Evolutionary conservation across 2,329 filamentous ascomycete species (phyloP).

Genomic region (Sphaerulina vaccinii): DNA sequence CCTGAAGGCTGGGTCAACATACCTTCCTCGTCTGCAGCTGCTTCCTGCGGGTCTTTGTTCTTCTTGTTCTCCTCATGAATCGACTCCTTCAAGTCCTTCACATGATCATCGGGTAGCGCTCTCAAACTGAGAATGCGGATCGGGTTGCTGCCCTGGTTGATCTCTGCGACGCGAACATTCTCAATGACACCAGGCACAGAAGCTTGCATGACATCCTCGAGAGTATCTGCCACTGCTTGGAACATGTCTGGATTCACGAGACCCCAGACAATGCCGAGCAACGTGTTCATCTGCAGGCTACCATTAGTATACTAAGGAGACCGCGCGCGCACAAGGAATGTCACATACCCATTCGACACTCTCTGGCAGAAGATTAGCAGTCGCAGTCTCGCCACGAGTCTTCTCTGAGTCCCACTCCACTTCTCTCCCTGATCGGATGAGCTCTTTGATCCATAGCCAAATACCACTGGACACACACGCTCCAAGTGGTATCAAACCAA

Average conservation of each 20-base stretch:
- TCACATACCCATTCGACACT: constrained; percentile 69
- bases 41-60: constrained; percentile 79
- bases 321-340: no score
- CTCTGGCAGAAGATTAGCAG: constrained; percentile 85
- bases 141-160: constrained; percentile 89
- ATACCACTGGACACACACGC: constrained; percentile 73
- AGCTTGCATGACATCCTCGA: constrained; percentile 95
- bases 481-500: constrained; percentile 72
- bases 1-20: neutral
- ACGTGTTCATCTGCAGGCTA: constrained; percentile 67
- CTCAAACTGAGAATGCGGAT: constrained; percentile 83
- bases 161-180: constrained; percentile 91
- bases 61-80: constrained; percentile 77
- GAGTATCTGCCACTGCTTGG: constrained; percentile 81
- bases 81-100: constrained; percentile 76
- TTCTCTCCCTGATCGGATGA: constrained; percentile 77
- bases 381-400: constrained; percentile 76
- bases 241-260: constrained; percentile 96
- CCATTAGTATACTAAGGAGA: no score
- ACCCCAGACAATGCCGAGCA: constrained; percentile 81
- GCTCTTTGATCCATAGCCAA: constrained; percentile 85
- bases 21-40: constrained; percentile 84
- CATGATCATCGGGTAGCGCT: constrained; percentile 76
- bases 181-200: constrained; percentile 89
- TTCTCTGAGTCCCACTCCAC: constrained; percentile 88